phyloP scores from a whole-genome alignment of 768 basidiomycete genomes.

The Russula sp. region DNA sequence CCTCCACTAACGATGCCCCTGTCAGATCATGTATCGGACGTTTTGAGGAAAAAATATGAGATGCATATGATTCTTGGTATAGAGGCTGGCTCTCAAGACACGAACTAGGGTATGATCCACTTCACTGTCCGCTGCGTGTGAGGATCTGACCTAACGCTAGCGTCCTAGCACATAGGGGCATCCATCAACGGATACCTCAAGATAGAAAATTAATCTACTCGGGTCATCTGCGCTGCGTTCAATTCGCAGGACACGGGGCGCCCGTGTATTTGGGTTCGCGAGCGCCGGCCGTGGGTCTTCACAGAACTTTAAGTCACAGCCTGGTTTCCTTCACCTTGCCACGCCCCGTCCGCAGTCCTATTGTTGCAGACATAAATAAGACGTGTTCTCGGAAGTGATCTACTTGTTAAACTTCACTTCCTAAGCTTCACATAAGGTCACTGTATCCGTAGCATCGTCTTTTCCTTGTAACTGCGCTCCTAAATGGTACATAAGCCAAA shows the following conservation, averaged over 20 bases:
- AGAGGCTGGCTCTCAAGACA: background rate
- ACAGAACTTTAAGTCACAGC: conserved; percentile 1
- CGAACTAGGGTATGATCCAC: background rate
- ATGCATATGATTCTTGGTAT: background rate
- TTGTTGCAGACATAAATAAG: conserved; percentile 12
- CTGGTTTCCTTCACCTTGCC: background rate
- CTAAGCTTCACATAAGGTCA: conserved; percentile 3
- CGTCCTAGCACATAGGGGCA: conserved; percentile 1
- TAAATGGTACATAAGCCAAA: conserved; percentile 8
- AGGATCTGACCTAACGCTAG: background rate
- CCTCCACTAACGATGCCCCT: too few species aligned
- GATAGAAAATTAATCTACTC: conserved; percentile 1
- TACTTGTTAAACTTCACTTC: conserved; percentile 4
- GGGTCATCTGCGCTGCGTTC: background rate
- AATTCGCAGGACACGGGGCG: conserved; percentile 14
- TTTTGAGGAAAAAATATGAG: too few species aligned
- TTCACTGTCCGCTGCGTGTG: background rate
- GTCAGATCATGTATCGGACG: too few species aligned
- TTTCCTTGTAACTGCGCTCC: conserved; percentile 4
- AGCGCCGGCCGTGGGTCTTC: conserved; percentile 8
- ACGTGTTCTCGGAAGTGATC: background rate
- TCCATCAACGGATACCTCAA: background rate
- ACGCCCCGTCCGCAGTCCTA: conserved; percentile 7
- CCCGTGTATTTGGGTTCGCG: conserved; percentile 19
- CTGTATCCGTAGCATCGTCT: background rate